Evolutionary conservation across 495 filamentous ascomycete species (phyloP).

Genomic region (Hypoxylon cercidicola): DNA sequence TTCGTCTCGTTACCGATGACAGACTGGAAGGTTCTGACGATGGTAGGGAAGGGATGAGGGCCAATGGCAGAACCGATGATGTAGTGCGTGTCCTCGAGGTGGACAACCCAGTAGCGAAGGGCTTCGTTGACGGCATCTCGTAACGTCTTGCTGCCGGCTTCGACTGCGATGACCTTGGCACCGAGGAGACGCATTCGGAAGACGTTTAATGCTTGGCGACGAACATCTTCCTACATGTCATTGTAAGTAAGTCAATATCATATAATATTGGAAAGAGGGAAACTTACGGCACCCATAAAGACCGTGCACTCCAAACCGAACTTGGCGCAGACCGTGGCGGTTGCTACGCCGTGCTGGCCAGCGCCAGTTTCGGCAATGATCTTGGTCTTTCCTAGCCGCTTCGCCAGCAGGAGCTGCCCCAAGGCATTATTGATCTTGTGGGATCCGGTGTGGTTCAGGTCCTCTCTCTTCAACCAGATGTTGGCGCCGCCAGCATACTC

Average conservation of each 20-base stretch:
- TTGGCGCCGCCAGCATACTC: constrained; percentile 89
- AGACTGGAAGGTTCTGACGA: constrained; percentile 94
- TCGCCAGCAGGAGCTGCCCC: constrained; percentile 86
- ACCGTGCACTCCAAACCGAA: constrained; percentile 96
- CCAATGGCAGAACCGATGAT: constrained; percentile 96
- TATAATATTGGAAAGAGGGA: not conserved
- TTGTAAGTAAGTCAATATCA: not conserved
- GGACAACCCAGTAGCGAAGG: constrained; percentile 85
- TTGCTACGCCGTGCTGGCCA: constrained; percentile 96
- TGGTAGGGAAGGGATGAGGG: constrained; percentile 94
- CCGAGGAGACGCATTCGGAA: constrained; percentile 97
- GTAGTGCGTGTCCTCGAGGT: constrained; percentile 91
- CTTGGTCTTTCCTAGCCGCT: constrained; percentile 84
- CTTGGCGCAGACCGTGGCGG: constrained; percentile 94
- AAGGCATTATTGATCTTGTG: constrained; percentile 99
- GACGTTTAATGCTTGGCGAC: constrained; percentile 92
- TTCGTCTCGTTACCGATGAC: constrained; percentile 95
- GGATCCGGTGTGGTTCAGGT: constrained; percentile 85
- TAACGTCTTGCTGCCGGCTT: constrained; percentile 84
- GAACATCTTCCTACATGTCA: constrained; percentile 77
- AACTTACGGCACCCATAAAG: constrained; percentile 83
- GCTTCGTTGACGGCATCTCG: constrained; percentile 98
- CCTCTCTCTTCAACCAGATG: constrained; percentile 95
- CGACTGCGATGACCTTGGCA: constrained; percentile 85
- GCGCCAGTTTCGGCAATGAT: constrained; percentile 97